These are phyloP conservation scores for Rhododendron kiyosumense DNA, from an alignment of 148 eudicot genomes.

Conservation along the genomic window DNA sequence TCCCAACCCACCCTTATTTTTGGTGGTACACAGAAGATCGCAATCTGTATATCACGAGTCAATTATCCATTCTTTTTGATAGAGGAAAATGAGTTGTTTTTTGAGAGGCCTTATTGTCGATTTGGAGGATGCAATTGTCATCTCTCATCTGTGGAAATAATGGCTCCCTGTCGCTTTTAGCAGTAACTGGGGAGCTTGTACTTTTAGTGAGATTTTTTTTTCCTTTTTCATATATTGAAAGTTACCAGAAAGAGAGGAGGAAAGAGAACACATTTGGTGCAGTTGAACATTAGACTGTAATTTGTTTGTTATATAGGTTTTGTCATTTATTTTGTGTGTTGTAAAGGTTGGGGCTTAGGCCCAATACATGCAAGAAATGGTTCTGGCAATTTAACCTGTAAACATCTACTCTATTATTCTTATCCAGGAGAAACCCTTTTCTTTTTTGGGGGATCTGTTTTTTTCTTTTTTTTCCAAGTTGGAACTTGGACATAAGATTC, in stretches of 20 bases:
- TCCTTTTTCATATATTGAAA: not conserved
- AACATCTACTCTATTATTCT: not conserved
- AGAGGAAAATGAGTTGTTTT: constrained; percentile 13
- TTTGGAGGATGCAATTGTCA: constrained; percentile 11
- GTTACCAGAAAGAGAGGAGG: not conserved
- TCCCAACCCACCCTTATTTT: constrained; percentile 13
- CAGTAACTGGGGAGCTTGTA: not conserved
- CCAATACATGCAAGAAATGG: not conserved
- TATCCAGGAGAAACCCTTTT: not conserved
- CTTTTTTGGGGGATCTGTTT: not conserved
- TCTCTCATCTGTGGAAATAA: constrained; percentile 14
- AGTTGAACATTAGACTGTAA: constrained; percentile 1
- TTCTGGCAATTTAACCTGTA: not conserved
- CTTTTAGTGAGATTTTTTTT: not conserved
- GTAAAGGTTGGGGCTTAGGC: constrained; percentile 5
- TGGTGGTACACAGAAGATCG: constrained; percentile 15
- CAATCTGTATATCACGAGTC: constrained; percentile 22
- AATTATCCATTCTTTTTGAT: constrained; percentile 25
- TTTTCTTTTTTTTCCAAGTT: too few relatives aligned
- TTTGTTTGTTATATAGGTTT: not conserved
- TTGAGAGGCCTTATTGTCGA: constrained; percentile 13
- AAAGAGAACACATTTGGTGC: not conserved
- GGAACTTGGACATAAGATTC: too few relatives aligned
- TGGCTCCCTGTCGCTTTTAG: constrained; percentile 13
- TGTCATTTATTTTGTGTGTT: not conserved